Base-by-base conservation (phyloP, 2,329 filamentous ascomycete species). In the Stemphylium beticola region DNA sequence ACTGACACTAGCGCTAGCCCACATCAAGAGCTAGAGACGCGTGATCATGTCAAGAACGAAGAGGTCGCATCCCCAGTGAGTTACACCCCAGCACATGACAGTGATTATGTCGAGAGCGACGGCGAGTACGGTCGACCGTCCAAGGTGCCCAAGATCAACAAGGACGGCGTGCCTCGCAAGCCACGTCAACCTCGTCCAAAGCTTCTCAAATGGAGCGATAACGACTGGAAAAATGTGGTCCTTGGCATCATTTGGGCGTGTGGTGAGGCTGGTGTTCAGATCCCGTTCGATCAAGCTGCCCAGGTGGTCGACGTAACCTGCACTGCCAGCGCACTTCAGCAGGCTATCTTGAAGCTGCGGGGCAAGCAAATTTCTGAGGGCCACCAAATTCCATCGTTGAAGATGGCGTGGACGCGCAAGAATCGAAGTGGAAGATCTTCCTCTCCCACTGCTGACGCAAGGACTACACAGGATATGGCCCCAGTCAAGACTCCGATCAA, bases 281-380 rank as follows among this genome's bases (percentile, higher is more conserved):
- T 74, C 24, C 70, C 70, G 3, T 75, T 72, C 38, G 64, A 62
- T 4, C 61, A 67, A 49, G 69, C 67, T 26, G 69, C 71, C 9
- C 58, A 65, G 29, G 11, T 68, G 7, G 61, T 74, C 4, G 55
- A 60, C 14, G 42, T 56, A 17, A 57, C 40, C 14, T 68, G 66
- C 37, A 68, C 71, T 14, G 64, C 62, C 2, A 55, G 66, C 26
- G 71, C 69, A 12, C 46, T 75, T 17, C 70, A 75, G 44, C 72
- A 75, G 52, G 71, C 71, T 22, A 51, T 74, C 29, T 59, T 74
- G 39, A 74, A 75, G 59, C 50, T 72, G 9, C 62, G 65, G 10
- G 22, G 38, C 18, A 67, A 66, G 43, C 58, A 64, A 22, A 51
- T 63, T 34, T 59, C 52, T 12, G 64, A 64, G 20, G 68, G 69